Evolutionary conservation across 2,329 filamentous ascomycete genomes (phyloP).

Genomic region (Hypoxylon sp.): DNA sequence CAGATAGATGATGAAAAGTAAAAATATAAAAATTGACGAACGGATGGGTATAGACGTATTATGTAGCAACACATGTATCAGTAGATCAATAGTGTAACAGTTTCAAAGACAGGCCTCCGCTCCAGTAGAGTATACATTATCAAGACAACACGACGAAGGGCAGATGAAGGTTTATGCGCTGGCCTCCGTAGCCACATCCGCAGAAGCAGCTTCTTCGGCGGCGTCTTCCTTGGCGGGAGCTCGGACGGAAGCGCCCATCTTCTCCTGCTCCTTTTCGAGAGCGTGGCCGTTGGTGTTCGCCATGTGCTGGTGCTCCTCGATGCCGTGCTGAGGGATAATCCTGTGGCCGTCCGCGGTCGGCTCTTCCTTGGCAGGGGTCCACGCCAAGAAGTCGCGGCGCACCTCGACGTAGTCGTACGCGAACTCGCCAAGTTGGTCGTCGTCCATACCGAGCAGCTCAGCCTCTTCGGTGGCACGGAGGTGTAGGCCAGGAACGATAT

Average conservation of each 20-base stretch:
- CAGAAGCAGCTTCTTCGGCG: conserved; percentile 40
- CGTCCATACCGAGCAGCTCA: conserved; percentile 89
- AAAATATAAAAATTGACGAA: conserved; percentile 23
- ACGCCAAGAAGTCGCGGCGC: conserved; percentile 87
- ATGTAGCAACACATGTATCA: conserved; percentile 25
- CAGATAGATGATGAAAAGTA: conserved; percentile 8
- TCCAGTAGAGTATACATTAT: neutral
- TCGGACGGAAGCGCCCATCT: conserved; percentile 50
- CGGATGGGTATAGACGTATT: conserved; percentile 40
- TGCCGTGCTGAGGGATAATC: conserved; percentile 78
- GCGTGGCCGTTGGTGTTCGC: conserved; percentile 68
- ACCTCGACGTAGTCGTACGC: conserved; percentile 94
- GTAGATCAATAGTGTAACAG: conserved; percentile 1
- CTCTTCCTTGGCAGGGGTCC: conserved; percentile 82
- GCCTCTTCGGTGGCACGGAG: conserved; percentile 86
- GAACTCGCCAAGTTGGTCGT: conserved; percentile 91
- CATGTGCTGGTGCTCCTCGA: conserved; percentile 78
- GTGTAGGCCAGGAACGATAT: conserved; percentile 82
- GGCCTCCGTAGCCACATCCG: conserved; percentile 29
- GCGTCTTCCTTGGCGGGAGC: conserved; percentile 44
- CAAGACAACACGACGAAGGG: neutral
- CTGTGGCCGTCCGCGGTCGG: conserved; percentile 71
- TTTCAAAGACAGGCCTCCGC: neutral
- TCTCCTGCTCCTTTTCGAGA: conserved; percentile 58
- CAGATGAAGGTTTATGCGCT: conserved; percentile 1